phyloP scores from a whole-genome alignment of 2,329 filamentous ascomycete genomes.

The Fusarium bactridioides region DNA sequence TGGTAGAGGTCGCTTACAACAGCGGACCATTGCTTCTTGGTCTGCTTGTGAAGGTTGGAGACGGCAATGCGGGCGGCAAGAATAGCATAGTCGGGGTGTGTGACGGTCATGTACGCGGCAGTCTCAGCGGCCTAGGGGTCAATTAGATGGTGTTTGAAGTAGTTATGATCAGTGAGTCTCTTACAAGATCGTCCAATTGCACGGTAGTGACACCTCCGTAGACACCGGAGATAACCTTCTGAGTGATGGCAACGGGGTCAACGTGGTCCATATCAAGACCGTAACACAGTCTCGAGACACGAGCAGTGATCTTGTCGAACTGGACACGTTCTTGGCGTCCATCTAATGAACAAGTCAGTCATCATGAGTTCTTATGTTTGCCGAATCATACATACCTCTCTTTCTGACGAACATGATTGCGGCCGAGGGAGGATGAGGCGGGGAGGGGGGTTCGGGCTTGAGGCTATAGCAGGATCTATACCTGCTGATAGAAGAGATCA shows the following conservation, averaged over 20 bases:
- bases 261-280: slow-evolving; percentile 94
- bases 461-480: slow-evolving; percentile 35
- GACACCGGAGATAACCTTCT: slow-evolving; percentile 99
- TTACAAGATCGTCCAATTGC: slow-evolving; percentile 94
- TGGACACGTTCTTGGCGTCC: slow-evolving; percentile 99
- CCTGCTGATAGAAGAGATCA: slow-evolving; percentile 38
- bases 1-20: slow-evolving; percentile 93
- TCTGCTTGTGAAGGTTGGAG: slow-evolving; percentile 99
- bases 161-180: slow-evolving; percentile 46
- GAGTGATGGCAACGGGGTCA: slow-evolving; percentile 96
- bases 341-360: slow-evolving; percentile 66
- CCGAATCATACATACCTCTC: slow-evolving; percentile 59
- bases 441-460: slow-evolving; percentile 31
- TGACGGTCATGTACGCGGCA: slow-evolving; percentile 99
- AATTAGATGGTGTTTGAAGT: slow-evolving; percentile 4
- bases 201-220: slow-evolving; percentile 98
- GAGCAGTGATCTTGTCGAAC: slow-evolving; percentile 99
- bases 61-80: slow-evolving; percentile 98
- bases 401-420: slow-evolving; percentile 69
- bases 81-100: slow-evolving; percentile 98
- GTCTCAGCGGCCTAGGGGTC: slow-evolving; percentile 87
- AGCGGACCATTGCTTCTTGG: slow-evolving; percentile 99
- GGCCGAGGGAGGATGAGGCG: slow-evolving; percentile 30
- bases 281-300: slow-evolving; percentile 97
- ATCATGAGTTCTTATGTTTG: neutral